Evolutionary conservation across 306 rosid species (phyloP).

Genomic region (Canavalia ensiformis): DNA sequence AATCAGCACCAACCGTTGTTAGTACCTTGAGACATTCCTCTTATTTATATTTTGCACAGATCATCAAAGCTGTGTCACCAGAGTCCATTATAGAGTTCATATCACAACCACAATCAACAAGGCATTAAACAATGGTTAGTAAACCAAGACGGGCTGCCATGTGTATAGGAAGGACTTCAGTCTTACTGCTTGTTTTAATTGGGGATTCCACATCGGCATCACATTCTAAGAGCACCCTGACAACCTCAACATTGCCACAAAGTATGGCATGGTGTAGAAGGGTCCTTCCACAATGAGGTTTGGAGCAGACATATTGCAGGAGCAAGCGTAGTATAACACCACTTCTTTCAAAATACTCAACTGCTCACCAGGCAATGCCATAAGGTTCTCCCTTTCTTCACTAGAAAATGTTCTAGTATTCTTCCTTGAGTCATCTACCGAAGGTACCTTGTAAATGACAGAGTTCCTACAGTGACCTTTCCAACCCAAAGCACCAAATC

Average conservation of each 20-base stretch:
- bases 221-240: conserved; percentile 63
- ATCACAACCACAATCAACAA: conserved; percentile 79
- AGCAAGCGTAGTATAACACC: conserved; percentile 79
- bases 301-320: conserved; percentile 59
- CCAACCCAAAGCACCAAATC: too few relatives aligned
- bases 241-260: conserved; percentile 79
- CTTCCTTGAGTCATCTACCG: too few relatives aligned
- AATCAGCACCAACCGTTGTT: conserved; percentile 76
- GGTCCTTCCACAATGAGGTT: conserved; percentile 72
- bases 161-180: conserved; percentile 75
- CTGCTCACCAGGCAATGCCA: conserved; percentile 86
- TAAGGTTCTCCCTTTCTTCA: conserved; percentile 72
- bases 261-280: conserved; percentile 90
- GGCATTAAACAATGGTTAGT: conserved; percentile 65
- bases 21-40: conserved; percentile 73
- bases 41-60: conserved; percentile 73
- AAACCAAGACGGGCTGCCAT: conserved; percentile 87
- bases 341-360: conserved; percentile 90
- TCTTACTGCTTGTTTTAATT: conserved; percentile 65
- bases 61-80: conserved; percentile 87
- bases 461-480: too few relatives aligned
- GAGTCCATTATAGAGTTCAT: conserved; percentile 69
- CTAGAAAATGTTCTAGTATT: too few relatives aligned
- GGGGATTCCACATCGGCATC: conserved; percentile 71
- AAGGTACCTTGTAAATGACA: too few relatives aligned